phyloP scores from a whole-genome alignment of 495 filamentous ascomycete species.

The Aspergillus mulundensis region DNA sequence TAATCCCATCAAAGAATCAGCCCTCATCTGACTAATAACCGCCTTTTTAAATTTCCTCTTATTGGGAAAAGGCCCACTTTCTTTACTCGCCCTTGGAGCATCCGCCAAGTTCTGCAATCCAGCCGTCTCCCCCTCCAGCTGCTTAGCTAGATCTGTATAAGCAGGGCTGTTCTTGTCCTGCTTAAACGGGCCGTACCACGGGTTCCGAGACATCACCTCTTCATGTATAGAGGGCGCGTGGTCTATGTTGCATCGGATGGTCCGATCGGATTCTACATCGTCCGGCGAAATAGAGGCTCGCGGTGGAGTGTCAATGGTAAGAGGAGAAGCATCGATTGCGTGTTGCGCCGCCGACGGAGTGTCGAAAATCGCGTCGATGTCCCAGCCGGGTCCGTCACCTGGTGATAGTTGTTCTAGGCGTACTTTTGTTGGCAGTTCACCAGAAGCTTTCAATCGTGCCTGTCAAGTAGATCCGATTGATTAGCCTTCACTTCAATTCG shows the following conservation, averaged over 20 bases:
- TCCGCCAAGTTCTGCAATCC: conserved; percentile 29
- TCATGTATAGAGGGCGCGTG: conserved; percentile 22
- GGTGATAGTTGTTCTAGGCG: background rate
- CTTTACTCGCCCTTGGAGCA: conserved; percentile 23
- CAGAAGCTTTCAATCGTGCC: too few species aligned
- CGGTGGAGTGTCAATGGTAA: conserved; percentile 18
- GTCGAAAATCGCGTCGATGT: conserved; percentile 35
- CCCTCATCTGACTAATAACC: background rate
- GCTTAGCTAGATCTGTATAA: conserved; percentile 24
- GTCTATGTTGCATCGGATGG: conserved; percentile 25
- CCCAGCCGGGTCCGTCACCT: background rate
- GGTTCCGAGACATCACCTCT: conserved; percentile 26
- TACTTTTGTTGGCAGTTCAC: too few species aligned
- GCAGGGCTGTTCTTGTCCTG: conserved; percentile 14
- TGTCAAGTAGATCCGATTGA: too few species aligned
- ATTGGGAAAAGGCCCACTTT: conserved; percentile 3
- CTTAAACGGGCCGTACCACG: conserved; percentile 24
- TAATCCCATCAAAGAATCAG: background rate
- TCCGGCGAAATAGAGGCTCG: background rate
- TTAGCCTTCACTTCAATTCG: too few species aligned
- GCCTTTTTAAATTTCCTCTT: background rate
- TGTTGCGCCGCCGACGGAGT: conserved; percentile 27
- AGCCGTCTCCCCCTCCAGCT: conserved; percentile 5
- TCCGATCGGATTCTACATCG: too few species aligned
- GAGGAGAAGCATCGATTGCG: conserved; percentile 33